phyloP scores from a whole-genome alignment of 1,139 yeast genomes.

The Wickerhamomyces sp. region DNA sequence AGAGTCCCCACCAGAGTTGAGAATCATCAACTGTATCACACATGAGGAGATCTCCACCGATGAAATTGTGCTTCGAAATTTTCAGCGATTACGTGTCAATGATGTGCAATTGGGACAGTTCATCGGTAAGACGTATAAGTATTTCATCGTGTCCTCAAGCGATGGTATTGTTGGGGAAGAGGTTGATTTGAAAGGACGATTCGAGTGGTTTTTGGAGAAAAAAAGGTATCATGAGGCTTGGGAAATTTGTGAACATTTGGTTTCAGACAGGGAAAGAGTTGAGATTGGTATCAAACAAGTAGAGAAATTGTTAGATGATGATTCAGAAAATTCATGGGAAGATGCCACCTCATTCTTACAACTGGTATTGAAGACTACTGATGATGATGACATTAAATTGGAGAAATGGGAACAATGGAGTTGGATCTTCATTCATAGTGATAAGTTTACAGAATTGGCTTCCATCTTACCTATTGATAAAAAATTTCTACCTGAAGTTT shows the following conservation, averaged over 20 bases:
- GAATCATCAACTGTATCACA: constrained; percentile 55
- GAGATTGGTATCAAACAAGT: constrained; percentile 61
- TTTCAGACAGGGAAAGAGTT: constrained; percentile 45
- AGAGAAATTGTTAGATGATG: constrained; percentile 40
- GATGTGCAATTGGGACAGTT: constrained; percentile 66
- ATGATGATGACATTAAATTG: constrained; percentile 31
- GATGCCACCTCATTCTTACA: constrained; percentile 49
- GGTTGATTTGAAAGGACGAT: constrained; percentile 59
- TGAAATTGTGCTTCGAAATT: constrained; percentile 63
- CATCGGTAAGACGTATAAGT: constrained; percentile 36
- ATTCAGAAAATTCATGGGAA: constrained; percentile 43
- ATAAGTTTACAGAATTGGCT: constrained; percentile 32
- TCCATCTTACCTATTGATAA: constrained; percentile 43
- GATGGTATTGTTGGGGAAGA: constrained; percentile 79
- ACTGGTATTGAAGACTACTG: constrained; percentile 31
- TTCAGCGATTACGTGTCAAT: constrained; percentile 63
- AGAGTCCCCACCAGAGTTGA: constrained; percentile 59
- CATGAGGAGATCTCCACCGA: constrained; percentile 83
- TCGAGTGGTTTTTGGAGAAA: constrained; percentile 64
- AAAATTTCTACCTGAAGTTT: constrained; percentile 16
- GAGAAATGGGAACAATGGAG: constrained; percentile 70
- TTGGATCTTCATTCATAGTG: constrained; percentile 44
- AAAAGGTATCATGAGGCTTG: constrained; percentile 64
- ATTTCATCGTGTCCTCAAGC: constrained; percentile 70
- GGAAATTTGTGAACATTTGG: constrained; percentile 60